Evolutionary conservation across 768 basidiomycete species (phyloP).

Genomic region (Cystofilobasidium macerans): DNA sequence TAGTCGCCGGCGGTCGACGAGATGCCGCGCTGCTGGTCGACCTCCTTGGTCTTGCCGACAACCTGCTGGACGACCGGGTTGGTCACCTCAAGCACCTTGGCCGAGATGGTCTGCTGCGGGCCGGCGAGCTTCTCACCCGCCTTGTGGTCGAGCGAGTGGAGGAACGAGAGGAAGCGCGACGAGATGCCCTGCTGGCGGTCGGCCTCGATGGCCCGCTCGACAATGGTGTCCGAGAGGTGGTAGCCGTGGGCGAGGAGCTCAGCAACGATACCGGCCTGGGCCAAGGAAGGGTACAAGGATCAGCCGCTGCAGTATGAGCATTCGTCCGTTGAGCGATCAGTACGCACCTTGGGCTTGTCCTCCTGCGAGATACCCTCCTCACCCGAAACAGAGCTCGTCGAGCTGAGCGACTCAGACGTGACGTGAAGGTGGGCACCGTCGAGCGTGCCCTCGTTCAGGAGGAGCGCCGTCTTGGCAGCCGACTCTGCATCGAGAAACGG

Average conservation of each 20-base stretch:
- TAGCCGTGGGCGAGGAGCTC: conserved; percentile 88
- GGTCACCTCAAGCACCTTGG: conserved; percentile 56
- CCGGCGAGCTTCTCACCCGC: conserved; percentile 64
- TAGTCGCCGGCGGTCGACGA: conserved; percentile 55
- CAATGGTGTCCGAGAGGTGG: conserved; percentile 59
- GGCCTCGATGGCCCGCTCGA: conserved; percentile 47
- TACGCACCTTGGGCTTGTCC: conserved; percentile 60
- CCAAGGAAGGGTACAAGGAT: neutral
- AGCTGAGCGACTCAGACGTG: conserved; percentile 48
- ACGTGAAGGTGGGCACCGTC: conserved; percentile 62
- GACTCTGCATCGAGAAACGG: conserved; percentile 14
- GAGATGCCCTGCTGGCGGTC: conserved; percentile 74
- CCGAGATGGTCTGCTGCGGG: conserved; percentile 67
- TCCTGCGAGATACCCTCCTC: conserved; percentile 53
- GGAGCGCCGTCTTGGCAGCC: conserved; percentile 74
- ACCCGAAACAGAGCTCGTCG: conserved; percentile 28
- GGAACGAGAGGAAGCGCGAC: conserved; percentile 65
- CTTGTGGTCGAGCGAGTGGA: conserved; percentile 58
- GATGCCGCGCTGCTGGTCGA: conserved; percentile 74
- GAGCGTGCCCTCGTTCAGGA: conserved; percentile 64
- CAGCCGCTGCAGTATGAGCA: neutral
- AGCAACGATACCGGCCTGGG: conserved; percentile 56
- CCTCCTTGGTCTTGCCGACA: conserved; percentile 49
- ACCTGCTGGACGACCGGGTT: conserved; percentile 47
- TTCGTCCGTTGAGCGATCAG: too few relatives aligned